Evolutionary conservation across 2,329 filamentous ascomycete genomes (phyloP).

Genomic region (Triangularia setosa): DNA sequence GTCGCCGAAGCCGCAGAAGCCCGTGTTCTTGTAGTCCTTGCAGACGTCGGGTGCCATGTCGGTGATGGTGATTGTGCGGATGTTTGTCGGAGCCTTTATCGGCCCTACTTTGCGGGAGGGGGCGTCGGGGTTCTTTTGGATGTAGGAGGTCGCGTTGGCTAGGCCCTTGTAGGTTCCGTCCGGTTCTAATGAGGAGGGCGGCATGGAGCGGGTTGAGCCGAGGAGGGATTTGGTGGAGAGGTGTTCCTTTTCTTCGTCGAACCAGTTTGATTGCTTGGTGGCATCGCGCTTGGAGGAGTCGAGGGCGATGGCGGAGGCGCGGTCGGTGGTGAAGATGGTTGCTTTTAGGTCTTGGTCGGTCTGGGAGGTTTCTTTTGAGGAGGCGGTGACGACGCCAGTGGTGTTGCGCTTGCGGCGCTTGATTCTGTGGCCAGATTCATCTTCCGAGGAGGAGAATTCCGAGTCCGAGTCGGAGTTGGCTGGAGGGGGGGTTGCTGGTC

Average conservation of each 20-base stretch:
- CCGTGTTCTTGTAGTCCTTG: slow-evolving; percentile 55
- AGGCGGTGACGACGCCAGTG: slow-evolving; percentile 60
- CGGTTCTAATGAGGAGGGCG: slow-evolving; percentile 23
- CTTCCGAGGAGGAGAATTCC: slow-evolving; percentile 70
- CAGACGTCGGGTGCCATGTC: slow-evolving; percentile 93
- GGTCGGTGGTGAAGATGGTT: slow-evolving; percentile 57
- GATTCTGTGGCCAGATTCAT: slow-evolving; percentile 69
- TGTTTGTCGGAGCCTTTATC: slow-evolving; percentile 81
- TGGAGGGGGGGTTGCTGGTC: slow-evolving; percentile 72
- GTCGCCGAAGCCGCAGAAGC: slow-evolving; percentile 69
- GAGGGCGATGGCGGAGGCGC: slow-evolving; percentile 55
- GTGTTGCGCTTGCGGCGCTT: slow-evolving; percentile 66
- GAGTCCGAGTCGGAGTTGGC: slow-evolving; percentile 45
- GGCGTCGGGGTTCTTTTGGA: slow-evolving; percentile 76
- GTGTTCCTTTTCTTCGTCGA: slow-evolving; percentile 67
- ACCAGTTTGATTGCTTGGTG: slow-evolving; percentile 87
- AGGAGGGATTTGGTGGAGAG: slow-evolving; percentile 52
- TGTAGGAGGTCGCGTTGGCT: slow-evolving; percentile 68
- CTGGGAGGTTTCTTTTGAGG: slow-evolving; percentile 44
- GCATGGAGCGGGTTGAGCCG: slow-evolving; percentile 48
- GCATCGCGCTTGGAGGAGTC: slow-evolving; percentile 68
- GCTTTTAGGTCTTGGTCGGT: slow-evolving; percentile 42
- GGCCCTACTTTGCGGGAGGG: slow-evolving; percentile 71
- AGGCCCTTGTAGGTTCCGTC: slow-evolving; percentile 75
- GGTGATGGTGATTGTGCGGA: slow-evolving; percentile 83